Base-by-base conservation (phyloP, 192 early-diverging fungal species). In the Phycomyces blakesleeanus region DNA sequence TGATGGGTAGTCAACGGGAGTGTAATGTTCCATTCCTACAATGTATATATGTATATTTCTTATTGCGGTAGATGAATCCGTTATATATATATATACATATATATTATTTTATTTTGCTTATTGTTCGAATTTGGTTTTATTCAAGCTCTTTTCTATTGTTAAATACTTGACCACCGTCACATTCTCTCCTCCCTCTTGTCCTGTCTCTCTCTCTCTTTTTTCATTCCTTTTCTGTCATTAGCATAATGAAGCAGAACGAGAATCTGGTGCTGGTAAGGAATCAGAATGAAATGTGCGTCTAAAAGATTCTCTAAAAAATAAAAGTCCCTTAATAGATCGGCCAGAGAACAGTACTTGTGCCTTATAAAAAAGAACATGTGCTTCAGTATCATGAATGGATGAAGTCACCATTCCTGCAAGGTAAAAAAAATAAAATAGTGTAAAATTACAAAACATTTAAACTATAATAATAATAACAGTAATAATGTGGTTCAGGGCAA, bases 351-450 rank as follows among this genome's bases (percentile, higher is more conserved):
- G 64, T 89, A 12, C 85, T 98, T 1, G 92, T 94, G 12, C 96
- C 96, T 0, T 98, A 98, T 81, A 78, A 81, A 49, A 69, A 68
- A 15, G 86, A 89, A 52, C 96, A 98, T 83, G 94, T 98, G 1
- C 79, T 78, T 11, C 80, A 69, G 58, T 98, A 98, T 71, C 95
- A 98, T 74, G 87, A 89, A 59, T 98, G 96, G 96, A 96, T 98
- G 94, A 85, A 92, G 66, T 89, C 88, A 9, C 87, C 91, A 3
- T 92, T 84, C 74, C 78, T 98, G 22, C 89, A 92, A 57, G 88
- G 88, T 86, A 74, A 49, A 51, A 41, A 47, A 20, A 20, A 14
- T 29, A 34, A 26, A 15, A 27, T 29, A 38, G 41, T 27, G 18
- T 67, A 5, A n/a, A n/a, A n/a, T n/a, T n/a, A n/a, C n/a, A n/a